Evolutionary conservation across 108 stramenopile genomes (phyloP), one percentile per base, ranked within the genome.

Genomic region (Pseudonitzschia delicatissima): DNA sequence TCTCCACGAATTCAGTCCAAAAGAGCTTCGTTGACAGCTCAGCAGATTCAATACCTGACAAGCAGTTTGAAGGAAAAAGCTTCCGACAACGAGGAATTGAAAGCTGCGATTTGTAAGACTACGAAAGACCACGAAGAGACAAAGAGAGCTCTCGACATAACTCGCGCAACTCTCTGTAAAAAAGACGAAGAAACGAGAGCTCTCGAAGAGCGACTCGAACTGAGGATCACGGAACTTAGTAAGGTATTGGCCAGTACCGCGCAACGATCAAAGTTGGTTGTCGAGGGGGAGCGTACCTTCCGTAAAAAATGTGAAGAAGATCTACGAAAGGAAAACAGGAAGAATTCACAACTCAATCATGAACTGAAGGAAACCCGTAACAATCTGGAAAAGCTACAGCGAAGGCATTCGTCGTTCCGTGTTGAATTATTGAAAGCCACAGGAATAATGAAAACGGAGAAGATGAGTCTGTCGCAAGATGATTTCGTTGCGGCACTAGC

Each of bases 191-290:
- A 76, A 34, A 31, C 59, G 0, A 33, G 57, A 25, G 42, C 33
- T 27, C 18, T 76, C 2, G 74, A 76, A 37, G 25, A 64, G n/a
- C 25, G 74, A 32, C 39, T 76, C 35, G 50, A 76, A 50, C 20
- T 15, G 5, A 68, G 28, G n/a, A 69, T 76, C 40, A 18, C 62
- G 7, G 51, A 62, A 27, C 74, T 76, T 26, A 52, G 55, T 6
- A 28, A 57, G 9, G 59, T 53, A 9, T 35, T 74, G 35, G 37
- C 58, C 33, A 21, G 45, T 4, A 55, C 67, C 21, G 55, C 44
- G 33, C 55, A 60, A 2, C 55, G 60, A 40, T 60, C 73, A 7
- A 67, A 49, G 44, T 58, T 74, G 27, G 73, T 67, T 25, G 45
- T 67, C 12, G 61, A 66, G 29, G 73, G 65, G 4, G 73, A 74